Conservation (phyloP, 1,139 yeast genomes). For the Yamadazyma membranifaciens region DNA sequence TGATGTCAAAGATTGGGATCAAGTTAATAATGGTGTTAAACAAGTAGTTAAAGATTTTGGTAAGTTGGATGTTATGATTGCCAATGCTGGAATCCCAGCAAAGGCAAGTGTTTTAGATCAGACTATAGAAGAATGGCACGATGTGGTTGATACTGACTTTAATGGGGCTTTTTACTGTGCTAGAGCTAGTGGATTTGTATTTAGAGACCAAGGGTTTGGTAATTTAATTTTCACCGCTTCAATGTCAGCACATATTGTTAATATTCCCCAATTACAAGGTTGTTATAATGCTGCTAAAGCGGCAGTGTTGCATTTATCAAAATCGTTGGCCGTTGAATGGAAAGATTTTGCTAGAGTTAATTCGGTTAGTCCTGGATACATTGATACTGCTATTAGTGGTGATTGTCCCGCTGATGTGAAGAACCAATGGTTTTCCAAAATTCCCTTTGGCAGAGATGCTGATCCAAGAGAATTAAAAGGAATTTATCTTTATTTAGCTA, state of each 20-base stretch:
- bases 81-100: constrained; percentile 21
- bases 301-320: constrained; percentile 51
- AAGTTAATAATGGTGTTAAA: constrained; percentile 41
- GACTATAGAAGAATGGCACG: constrained; percentile 37
- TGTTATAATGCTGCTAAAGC: constrained; percentile 60
- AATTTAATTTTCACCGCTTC: constrained; percentile 62
- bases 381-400: constrained; percentile 51
- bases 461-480: constrained; percentile 40
- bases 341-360: constrained; percentile 56
- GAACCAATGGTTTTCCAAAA: constrained; percentile 33
- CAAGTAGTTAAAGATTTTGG: constrained; percentile 16
- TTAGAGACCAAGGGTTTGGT: constrained; percentile 47
- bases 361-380: constrained; percentile 57
- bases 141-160: constrained; percentile 60
- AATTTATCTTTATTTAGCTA: constrained; percentile 38
- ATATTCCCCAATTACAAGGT: constrained; percentile 53
- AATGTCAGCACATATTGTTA: constrained; percentile 56
- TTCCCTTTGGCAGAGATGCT: constrained; percentile 40
- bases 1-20: constrained; percentile 58
- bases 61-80: constrained; percentile 19
- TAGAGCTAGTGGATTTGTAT: constrained; percentile 50
- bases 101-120: constrained; percentile 34
- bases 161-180: constrained; percentile 61
- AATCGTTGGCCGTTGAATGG: constrained; percentile 55
- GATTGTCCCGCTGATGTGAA: constrained; percentile 37